Base-by-base conservation (phyloP, 257 asterid genomes). In the Cordia subcordata region DNA sequence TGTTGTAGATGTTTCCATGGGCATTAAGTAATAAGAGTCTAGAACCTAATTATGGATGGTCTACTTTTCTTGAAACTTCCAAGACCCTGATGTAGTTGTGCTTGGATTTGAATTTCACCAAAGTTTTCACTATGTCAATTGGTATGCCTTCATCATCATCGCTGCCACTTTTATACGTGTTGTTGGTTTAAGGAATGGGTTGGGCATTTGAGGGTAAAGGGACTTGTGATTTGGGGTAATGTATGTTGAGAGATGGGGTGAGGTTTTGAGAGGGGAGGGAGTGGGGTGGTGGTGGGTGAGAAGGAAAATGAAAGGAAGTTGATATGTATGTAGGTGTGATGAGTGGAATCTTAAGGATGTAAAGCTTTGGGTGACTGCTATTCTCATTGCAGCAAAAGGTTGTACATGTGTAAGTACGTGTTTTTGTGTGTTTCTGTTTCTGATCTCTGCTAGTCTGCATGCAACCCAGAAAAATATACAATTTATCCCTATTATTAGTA, bases 1-100 rank as follows among this genome's bases (percentile, higher is more conserved):
- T 83, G 88, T 96, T 91, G 82, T 91, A 96, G 69, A 91, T 91
- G 75, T 91, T 91, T 17, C 98, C 98, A 57, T 95, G 96, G 64
- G 83, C 76, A 61, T 91, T 95, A 64, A 88, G 96, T 13, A 91
- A 62, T 64, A 91, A 95, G 51, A 91, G 83, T 13, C 96, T 69
- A 55, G 92, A 82, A 45, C 98, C 98, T 15, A 95, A 87, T 19
- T 85, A 80, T 0, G 94, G 76, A 74, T 88, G 98, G 84, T 87
- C 90, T 23, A 95, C 95, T 55, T 74, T 79, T 60, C 98, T 35
- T 6, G 98, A 85, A 60, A 91, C 84, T 74, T 88, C 85, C 56
- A 91, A 70, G 51, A 91, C 96, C 3, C 95, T 79, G 16, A 91
- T 91, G 79, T 83, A 83, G 56, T 91, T 88, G 82, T 88, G 74